phyloP scores from a whole-genome alignment of 1,139 yeast species.

The Hansenula sp. region DNA sequence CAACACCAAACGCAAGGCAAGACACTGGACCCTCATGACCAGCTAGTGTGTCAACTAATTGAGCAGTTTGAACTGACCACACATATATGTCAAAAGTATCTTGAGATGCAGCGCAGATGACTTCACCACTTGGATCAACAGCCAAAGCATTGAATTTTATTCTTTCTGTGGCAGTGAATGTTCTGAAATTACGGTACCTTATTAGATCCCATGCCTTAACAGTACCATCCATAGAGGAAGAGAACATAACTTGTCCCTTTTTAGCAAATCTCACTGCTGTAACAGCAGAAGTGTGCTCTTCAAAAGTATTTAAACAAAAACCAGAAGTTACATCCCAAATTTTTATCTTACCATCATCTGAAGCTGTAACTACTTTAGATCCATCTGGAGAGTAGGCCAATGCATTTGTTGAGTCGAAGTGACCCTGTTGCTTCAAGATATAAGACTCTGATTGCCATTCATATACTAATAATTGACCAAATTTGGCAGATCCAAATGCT shows the following conservation, averaged over 20 bases:
- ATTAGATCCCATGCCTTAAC: slow-evolving; percentile 96
- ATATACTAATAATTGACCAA: slow-evolving; percentile 93
- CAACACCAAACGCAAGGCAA: slow-evolving; percentile 79
- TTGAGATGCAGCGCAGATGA: slow-evolving; percentile 91
- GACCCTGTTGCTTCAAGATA: slow-evolving; percentile 94
- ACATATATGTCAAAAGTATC: slow-evolving; percentile 89
- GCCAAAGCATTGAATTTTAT: slow-evolving; percentile 87
- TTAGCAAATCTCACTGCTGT: slow-evolving; percentile 85
- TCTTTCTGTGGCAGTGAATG: slow-evolving; percentile 87
- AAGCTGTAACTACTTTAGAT: slow-evolving; percentile 83
- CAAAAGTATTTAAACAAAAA: slow-evolving; percentile 86
- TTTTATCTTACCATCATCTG: slow-evolving; percentile 95
- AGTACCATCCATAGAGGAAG: slow-evolving; percentile 93
- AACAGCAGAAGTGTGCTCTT: slow-evolving; percentile 86
- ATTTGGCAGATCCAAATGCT: slow-evolving; percentile 85
- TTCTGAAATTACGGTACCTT: slow-evolving; percentile 89
- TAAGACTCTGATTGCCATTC: slow-evolving; percentile 99
- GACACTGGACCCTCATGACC: slow-evolving; percentile 98
- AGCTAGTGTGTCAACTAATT: slow-evolving; percentile 75
- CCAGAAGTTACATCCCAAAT: slow-evolving; percentile 96
- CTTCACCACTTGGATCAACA: slow-evolving; percentile 96
- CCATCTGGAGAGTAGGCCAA: slow-evolving; percentile 95
- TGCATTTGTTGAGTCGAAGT: slow-evolving; percentile 84
- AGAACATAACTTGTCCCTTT: slow-evolving; percentile 83
- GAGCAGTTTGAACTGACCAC: slow-evolving; percentile 98